These are phyloP conservation scores for Dinochytrium kinnereticum DNA, from an alignment of 371 early-diverging fungal genomes.

Conservation along the genomic window DNA sequence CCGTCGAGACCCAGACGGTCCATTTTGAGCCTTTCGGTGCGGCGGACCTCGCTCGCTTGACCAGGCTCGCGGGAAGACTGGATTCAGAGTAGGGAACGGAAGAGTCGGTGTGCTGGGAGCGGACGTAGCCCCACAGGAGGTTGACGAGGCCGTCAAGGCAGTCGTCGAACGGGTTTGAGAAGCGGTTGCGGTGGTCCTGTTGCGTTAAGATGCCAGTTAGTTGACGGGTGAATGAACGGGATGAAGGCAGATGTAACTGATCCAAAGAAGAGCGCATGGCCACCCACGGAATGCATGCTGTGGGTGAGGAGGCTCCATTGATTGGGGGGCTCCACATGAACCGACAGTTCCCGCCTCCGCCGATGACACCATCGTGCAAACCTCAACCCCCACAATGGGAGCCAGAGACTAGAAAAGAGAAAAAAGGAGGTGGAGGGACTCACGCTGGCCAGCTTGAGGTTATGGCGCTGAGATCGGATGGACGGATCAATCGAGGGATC, in stretches of 20 bases:
- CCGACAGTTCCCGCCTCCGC: no score
- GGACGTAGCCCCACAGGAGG: neutral
- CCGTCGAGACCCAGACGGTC: constrained; percentile 18
- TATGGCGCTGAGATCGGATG: constrained; percentile 3
- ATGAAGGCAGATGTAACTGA: neutral
- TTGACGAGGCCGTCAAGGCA: constrained; percentile 12
- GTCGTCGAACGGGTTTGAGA: constrained; percentile 11
- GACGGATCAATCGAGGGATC: no score
- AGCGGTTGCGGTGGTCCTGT: constrained; percentile 10
- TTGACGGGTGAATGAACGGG: neutral
- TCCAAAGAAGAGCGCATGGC: neutral
- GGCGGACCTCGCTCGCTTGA: neutral
- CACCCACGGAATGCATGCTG: neutral
- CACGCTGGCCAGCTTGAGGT: constrained; percentile 12
- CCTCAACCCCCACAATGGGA: no score
- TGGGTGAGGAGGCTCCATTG: neutral
- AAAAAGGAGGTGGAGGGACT: neutral
- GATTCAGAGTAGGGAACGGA: constrained; percentile 1
- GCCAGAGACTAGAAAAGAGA: neutral
- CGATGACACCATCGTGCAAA: no score
- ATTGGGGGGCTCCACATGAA: no score
- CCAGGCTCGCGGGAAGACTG: neutral
- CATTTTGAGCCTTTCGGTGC: constrained; percentile 9
- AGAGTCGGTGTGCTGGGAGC: neutral
- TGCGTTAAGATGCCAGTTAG: neutral